A percentile compares a stretch with the other conserved stretches of the same genome.
Evolutionary conservation across 2,329 filamentous ascomycete species (phyloP).

Genomic region (Alternaria sp.): DNA sequence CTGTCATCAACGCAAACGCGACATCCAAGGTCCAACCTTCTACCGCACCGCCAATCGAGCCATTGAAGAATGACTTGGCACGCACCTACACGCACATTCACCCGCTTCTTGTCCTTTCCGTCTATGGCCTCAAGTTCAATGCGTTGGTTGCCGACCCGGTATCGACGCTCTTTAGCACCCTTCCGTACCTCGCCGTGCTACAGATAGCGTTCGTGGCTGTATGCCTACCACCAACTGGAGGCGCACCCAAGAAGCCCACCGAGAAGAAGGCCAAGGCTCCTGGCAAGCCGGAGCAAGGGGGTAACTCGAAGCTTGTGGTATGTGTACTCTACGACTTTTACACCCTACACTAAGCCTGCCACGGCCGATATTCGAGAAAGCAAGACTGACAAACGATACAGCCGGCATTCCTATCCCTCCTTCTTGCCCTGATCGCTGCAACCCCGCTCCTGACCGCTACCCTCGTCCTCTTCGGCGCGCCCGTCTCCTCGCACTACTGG

Average conservation of each 20-base stretch:
- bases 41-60: constrained; percentile 53
- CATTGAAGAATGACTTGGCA: constrained; percentile 59
- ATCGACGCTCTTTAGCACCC: constrained; percentile 65
- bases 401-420: constrained; percentile 74
- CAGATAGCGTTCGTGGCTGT: constrained; percentile 69
- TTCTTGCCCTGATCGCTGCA: constrained; percentile 63
- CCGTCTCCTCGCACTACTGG: constrained; percentile 78
- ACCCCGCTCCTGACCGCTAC: constrained; percentile 66
- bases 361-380: neutral
- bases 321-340: constrained; percentile 21
- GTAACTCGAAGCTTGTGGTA: constrained; percentile 53
- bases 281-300: constrained; percentile 33
- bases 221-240: constrained; percentile 65
- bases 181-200: constrained; percentile 69
- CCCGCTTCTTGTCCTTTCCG: constrained; percentile 69
- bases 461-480: constrained; percentile 90
- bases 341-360: neutral
- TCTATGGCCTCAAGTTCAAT: constrained; percentile 70
- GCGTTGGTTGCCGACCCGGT: constrained; percentile 75
- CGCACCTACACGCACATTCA: constrained; percentile 71
- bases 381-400: constrained; percentile 47
- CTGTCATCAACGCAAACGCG: constrained; percentile 33
- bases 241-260: constrained; percentile 47
- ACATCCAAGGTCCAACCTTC: constrained; percentile 32
- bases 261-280: constrained; percentile 46